These are phyloP conservation scores for Malus sieversii DNA, from an alignment of 306 rosid species.

Conservation along the genomic window DNA sequence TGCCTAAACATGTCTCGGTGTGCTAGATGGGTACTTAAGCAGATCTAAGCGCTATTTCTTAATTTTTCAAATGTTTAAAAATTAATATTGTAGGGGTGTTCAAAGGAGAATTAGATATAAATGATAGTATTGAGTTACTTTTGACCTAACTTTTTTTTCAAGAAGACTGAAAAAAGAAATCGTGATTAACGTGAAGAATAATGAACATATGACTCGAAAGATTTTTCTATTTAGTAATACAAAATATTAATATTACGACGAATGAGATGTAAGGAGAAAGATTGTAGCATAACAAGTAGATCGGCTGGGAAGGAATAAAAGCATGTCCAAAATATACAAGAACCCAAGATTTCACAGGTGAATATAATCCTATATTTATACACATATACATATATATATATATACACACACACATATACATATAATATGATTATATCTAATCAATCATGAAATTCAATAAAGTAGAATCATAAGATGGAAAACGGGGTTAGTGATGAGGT, in stretches of 20 bases:
- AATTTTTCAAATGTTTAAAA: too few relatives aligned
- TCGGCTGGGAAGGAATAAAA: not conserved
- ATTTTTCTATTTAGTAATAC: not conserved
- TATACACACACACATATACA: not conserved
- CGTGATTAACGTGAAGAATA: too few relatives aligned
- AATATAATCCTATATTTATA: not conserved
- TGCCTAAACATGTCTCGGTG: too few relatives aligned
- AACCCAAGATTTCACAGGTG: not conserved
- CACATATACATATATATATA: too few relatives aligned
- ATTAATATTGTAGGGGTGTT: too few relatives aligned
- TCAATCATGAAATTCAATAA: not conserved
- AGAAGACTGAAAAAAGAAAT: too few relatives aligned
- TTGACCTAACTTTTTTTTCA: too few relatives aligned
- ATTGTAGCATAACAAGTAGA: not conserved
- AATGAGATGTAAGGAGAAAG: not conserved
- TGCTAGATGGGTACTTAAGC: too few relatives aligned
- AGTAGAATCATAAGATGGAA: slow-evolving; percentile 5
- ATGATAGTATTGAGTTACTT: too few relatives aligned
- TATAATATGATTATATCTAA: not conserved
- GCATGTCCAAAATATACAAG: not conserved
- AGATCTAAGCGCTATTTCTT: rapidly evolving
- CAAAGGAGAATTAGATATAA: too few relatives aligned
- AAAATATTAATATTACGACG: not conserved
- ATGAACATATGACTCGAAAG: not conserved
- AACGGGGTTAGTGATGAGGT: slow-evolving; percentile 4